Base-by-base conservation (phyloP, 2,329 filamentous ascomycete species). In the Didymosphaeria variabile region DNA sequence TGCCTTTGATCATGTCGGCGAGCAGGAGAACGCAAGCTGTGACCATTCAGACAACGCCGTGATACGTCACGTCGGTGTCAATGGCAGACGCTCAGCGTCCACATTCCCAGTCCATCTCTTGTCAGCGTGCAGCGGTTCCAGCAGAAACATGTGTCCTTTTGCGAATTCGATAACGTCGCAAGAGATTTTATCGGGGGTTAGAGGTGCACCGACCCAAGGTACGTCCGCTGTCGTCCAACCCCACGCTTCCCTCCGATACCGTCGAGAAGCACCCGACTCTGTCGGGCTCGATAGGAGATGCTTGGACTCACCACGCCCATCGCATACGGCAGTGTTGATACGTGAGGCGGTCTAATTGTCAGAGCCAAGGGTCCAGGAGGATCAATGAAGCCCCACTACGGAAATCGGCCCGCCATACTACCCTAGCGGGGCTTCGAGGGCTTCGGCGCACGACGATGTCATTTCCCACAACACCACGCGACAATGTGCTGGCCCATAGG, bases 71-170 rank as follows among this genome's bases (percentile, higher is more conserved):
- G 26, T 31, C 47, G n/a, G 8, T n/a, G 50, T 45, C 44, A 36
- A 42, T 34, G 42, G 45, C 17, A 32, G 26, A 13, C n/a, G 19
- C 13, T 8, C 52, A 19, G n/a, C 45, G 8, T 21, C n/a, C 36
- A 23, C n/a, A 32, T 70, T 72, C 56, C 67, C 67, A 1, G 58
- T 71, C 44, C 69, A 73, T 61, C 69, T 73, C 46, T 53, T 72
- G 29, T 68, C 70, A 13, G 74, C 64, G 46, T 78, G 76, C 63
- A 73, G 67, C 60, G 58, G 67, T 13, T 63, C 64, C 44, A 68
- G 60, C 10, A 60, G 75, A 64, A 57, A 47, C 62, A 77, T 78
- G 75, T 74, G 68, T 58, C 71, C 69, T 51, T 70, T 65, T 54
- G 68, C 72, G 38, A 62, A 60, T n/a, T 67, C 72, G 31, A 65